Evolutionary conservation across 495 filamentous ascomycete species (phyloP), one percentile per base, ranked within the genome.

Genomic region (Penicillium paxilli): DNA sequence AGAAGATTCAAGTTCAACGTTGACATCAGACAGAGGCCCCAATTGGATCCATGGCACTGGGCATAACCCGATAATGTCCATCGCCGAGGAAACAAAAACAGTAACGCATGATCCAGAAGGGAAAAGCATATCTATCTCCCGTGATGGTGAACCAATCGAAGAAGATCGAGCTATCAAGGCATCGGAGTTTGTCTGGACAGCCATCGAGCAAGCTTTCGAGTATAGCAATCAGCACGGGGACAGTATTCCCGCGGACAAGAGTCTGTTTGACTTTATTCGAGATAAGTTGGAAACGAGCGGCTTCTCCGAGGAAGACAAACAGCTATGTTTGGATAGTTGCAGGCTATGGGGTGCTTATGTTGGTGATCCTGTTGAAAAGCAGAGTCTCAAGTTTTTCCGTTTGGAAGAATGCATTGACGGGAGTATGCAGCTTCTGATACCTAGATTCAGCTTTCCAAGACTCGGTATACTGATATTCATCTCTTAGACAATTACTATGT

Each of bases 1-100:
- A 9, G 14, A 7, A 22, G 2, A 17, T 19, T 14, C 5, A 24
- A 2, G 14, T 11, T 20, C 6, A 22, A 4, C 3, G 10, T 8
- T 46, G 19, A 16, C 22, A 42, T n/a, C 1, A 17, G 8, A 3
- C 24, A 88, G 90, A 19, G 93, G 93, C 5, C 87, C 93, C 6
- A 98, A 97, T 64, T 97, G 93, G 93, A 95, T 96, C 22, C 93
- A 98, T 68, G 94, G 94, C 30, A 87, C 88, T 0, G 80, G 85
- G 1, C 71, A 88, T 44, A 98, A 96, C 64, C 92, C 94, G 5
- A 92, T 98, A 37, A 68, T 88, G 48, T 80, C 87, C 28, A 78
- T 98, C 25, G 91, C 90, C 12, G 78, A 82, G 55, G 71, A 84
- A 60, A 91, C 88, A 0, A 69, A 79, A 3, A 91, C 89, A 0